Evolutionary conservation across 805 yeast genomes (phyloP).

Genomic region (Kockiozyma suomiensis): DNA sequence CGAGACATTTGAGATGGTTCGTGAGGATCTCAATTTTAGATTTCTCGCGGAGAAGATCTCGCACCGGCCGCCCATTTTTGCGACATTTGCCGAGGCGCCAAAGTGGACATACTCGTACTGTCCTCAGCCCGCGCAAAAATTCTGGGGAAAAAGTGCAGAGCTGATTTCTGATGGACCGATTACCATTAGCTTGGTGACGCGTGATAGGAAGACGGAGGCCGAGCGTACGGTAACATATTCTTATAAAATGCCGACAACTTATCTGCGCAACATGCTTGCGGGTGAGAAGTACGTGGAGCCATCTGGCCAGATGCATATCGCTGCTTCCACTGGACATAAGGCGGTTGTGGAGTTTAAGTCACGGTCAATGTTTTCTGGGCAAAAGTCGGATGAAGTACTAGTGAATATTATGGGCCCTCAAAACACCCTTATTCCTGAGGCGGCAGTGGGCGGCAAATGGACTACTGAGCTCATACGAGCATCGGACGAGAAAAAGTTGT

Average conservation of each 20-base stretch:
- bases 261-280: constrained; percentile 83
- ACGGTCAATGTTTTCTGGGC: constrained; percentile 80
- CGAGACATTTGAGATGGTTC: constrained; percentile 86
- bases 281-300: constrained; percentile 97
- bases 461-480: constrained; percentile 60
- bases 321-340: constrained; percentile 62
- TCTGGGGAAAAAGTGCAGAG: constrained; percentile 94
- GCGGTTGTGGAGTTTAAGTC: constrained; percentile 75
- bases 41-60: constrained; percentile 80
- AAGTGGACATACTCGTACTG: constrained; percentile 61
- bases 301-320: constrained; percentile 63
- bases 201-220: constrained; percentile 35
- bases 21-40: constrained; percentile 79
- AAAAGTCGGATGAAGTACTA: constrained; percentile 67
- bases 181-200: constrained; percentile 55
- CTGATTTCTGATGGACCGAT: constrained; percentile 73
- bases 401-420: constrained; percentile 47
- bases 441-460: constrained; percentile 71
- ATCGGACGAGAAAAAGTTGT: constrained; percentile 44
- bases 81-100: constrained; percentile 70
- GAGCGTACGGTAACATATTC: constrained; percentile 48
- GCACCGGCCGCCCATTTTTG: constrained; percentile 86
- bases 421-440: constrained; percentile 44
- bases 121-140: constrained; percentile 76
- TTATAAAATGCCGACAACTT: constrained; percentile 82